These are phyloP conservation scores for Graphilbum sp. DNA, from an alignment of 2,329 filamentous ascomycete genomes.

Conservation along the genomic window DNA sequence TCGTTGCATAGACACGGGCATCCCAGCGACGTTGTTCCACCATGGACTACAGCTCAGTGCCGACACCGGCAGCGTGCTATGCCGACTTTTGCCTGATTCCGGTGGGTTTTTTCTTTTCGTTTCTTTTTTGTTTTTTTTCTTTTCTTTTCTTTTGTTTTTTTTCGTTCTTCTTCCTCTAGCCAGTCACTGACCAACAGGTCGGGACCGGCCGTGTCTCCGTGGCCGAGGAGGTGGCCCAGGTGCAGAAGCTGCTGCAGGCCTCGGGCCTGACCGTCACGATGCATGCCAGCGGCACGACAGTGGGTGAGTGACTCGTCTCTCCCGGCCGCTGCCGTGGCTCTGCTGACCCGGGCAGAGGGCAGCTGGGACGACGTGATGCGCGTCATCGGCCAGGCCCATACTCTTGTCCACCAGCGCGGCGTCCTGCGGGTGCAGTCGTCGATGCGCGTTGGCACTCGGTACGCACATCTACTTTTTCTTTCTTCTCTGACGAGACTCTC, in stretches of 20 bases:
- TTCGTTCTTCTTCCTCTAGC: no score
- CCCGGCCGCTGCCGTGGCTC: neutral
- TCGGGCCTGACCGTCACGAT: conserved; percentile 73
- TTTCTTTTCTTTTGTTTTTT: no score
- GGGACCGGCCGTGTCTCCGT: conserved; percentile 66
- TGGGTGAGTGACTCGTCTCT: conserved; percentile 43
- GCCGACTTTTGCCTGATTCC: conserved; percentile 89
- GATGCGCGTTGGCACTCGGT: conserved; percentile 71
- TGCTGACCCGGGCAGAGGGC: conserved; percentile 45
- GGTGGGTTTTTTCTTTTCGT: no score
- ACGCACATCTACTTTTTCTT: no score
- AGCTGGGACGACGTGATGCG: conserved; percentile 78
- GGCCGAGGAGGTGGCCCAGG: conserved; percentile 69
- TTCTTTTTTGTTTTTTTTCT: no score
- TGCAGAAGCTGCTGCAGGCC: conserved; percentile 68
- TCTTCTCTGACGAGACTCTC: no score
- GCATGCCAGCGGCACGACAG: conserved; percentile 87
- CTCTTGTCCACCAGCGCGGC: conserved; percentile 59
- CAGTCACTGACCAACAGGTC: no score
- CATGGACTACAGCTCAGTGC: conserved; percentile 27
- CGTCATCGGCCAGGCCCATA: conserved; percentile 74
- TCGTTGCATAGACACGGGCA: no score
- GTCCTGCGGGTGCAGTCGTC: conserved; percentile 73
- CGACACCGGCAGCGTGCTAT: conserved; percentile 60
- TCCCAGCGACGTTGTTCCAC: no score